Base-by-base conservation (phyloP, 2,329 filamentous ascomycete species). In the Hymenoscyphus fraxineus region DNA sequence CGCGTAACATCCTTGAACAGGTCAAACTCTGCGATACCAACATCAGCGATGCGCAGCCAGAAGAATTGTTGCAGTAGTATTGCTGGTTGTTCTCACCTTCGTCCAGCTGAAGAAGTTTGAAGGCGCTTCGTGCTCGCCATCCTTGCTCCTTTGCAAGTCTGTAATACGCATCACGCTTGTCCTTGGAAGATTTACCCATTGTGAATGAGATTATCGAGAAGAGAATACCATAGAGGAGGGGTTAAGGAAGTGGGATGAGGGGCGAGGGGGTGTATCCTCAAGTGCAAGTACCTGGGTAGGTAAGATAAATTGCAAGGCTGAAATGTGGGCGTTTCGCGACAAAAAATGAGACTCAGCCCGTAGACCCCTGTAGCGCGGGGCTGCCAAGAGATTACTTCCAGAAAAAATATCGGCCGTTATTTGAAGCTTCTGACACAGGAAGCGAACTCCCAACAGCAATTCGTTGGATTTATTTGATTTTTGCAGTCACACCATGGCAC, bases 131-230 rank as follows among this genome's bases (percentile, higher is more conserved):
- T 35, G 95, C 95, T 41, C 95, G 91, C 94, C 95, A 99, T 69
- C 96, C 96, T 81, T 99, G 95, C 78, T 99, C 95, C 80, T 99
- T 99, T 19, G 95, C 95, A 9, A 99, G 90, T 62, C 95, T 87
- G 75, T 99, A 99, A 80, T 99, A 99, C 57, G 93, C 93, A 77
- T 99, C 95, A 61, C 95, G 91, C 80, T 99, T 99, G 76, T 99
- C 95, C 78, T 99, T 99, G 58, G 94, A 98, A 1, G 95, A 97
- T 77, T 98, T 98, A 1, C 93, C 93, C 93, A 97, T 96, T 47
- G 27, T n/a, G 61, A 22, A 16, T 44, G 44, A 56, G 47, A 54
- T 54, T 54, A 27, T 54, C 19, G 47, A 27, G 3, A 19, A 54
- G n/a, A 54, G 15, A 54, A 54, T 3, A 9, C 7, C 47, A 54